Conservation (phyloP, 176 grass and related monocot genomes). For the Triticum urartu region DNA sequence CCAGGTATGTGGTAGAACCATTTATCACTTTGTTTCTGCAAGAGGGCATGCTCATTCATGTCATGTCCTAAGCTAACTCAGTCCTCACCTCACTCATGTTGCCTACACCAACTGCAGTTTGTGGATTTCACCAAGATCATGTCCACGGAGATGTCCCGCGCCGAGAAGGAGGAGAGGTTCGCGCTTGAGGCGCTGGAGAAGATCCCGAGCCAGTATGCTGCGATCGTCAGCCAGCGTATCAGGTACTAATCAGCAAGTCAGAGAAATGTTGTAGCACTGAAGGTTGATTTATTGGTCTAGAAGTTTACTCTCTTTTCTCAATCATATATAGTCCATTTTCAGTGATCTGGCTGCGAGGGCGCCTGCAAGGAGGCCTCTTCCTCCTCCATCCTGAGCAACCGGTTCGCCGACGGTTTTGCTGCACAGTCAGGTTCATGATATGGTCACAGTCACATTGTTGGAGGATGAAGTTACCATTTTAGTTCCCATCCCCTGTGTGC, state of each 20-base stretch:
- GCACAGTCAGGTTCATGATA: neutral
- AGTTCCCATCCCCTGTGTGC: neutral
- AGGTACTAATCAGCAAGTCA: neutral
- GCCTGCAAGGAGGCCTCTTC: neutral
- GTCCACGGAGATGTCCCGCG: conserved; percentile 36
- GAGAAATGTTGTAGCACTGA: neutral
- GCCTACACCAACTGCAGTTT: conserved; percentile 40
- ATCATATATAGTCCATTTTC: neutral
- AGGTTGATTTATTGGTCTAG: neutral
- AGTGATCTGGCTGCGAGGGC: conserved; percentile 5
- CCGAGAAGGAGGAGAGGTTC: conserved; percentile 50
- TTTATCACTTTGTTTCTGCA: neutral
- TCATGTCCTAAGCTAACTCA: neutral
- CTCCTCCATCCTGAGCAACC: neutral
- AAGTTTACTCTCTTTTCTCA: neutral
- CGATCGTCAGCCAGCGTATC: conserved; percentile 42
- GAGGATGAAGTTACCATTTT: neutral
- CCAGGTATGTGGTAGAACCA: conserved; percentile 26
- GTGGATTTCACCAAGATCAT: conserved; percentile 77
- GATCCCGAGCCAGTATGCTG: conserved; percentile 54
- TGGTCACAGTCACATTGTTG: neutral
- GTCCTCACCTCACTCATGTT: neutral
- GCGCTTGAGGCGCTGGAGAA: conserved; percentile 57
- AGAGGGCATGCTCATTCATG: neutral
- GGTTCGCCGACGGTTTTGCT: neutral